Evolutionary conservation across 306 rosid genomes (phyloP).

Genomic region (Pyrus pyrifolia): DNA sequence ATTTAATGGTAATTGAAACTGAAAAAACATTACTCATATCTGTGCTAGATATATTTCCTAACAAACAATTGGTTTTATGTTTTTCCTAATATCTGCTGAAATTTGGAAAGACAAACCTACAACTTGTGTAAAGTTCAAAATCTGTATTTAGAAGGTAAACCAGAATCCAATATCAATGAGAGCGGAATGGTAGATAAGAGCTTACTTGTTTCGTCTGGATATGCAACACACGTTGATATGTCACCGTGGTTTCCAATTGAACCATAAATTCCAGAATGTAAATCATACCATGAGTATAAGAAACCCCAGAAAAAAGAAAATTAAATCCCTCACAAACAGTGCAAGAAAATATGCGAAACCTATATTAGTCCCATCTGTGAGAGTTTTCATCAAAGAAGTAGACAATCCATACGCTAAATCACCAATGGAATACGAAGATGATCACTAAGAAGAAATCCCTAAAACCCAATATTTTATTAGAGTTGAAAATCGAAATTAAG

Average conservation of each 20-base stretch:
- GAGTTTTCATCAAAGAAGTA: too few species aligned
- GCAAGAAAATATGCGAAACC: neutral
- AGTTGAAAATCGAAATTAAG: too few species aligned
- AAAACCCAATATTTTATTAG: too few species aligned
- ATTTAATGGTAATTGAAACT: too few species aligned
- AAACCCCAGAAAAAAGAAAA: neutral
- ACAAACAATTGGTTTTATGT: neutral
- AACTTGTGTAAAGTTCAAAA: constrained; percentile 17
- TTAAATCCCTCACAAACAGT: neutral
- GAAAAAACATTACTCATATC: neutral
- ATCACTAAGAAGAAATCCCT: too few species aligned
- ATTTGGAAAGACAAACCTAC: constrained; percentile 9
- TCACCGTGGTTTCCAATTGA: constrained; percentile 63
- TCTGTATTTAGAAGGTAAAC: neutral
- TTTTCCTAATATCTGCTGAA: neutral
- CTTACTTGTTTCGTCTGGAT: constrained; percentile 72
- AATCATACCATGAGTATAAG: constrained; percentile 47
- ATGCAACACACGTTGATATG: constrained; percentile 55
- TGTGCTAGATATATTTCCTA: neutral
- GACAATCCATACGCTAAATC: too few species aligned
- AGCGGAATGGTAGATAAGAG: neutral
- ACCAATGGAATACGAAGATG: too few species aligned
- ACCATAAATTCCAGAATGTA: constrained; percentile 54
- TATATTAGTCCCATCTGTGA: too few species aligned
- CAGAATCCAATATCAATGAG: neutral